These are phyloP conservation scores for Diddensiella santjacobensis DNA, from an alignment of 805 yeast species.

Conservation along the genomic window DNA sequence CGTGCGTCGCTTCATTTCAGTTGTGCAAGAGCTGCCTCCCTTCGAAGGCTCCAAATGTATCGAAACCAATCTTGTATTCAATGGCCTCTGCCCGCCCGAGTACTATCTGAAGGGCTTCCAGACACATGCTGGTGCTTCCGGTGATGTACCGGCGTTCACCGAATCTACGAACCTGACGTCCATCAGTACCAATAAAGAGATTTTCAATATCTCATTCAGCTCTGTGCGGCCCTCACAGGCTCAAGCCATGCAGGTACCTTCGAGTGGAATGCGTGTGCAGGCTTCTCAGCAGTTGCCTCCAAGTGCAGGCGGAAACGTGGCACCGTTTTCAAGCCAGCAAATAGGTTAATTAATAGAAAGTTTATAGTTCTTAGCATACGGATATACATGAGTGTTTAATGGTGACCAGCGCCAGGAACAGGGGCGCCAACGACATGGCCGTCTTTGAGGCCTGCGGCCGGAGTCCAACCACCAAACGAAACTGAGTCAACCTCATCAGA, in stretches of 20 bases:
- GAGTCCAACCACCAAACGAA: conserved; percentile 75
- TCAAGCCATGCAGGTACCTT: no score
- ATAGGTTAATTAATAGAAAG: neutral
- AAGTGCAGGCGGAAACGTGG: neutral
- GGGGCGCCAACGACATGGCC: conserved; percentile 53
- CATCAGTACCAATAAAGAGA: no score
- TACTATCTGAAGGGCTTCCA: neutral
- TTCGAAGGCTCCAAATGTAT: conserved; percentile 1
- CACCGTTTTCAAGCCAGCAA: neutral
- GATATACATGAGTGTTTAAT: conserved; percentile 10
- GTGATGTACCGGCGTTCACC: no score
- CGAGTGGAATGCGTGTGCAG: no score
- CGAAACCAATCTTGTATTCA: neutral
- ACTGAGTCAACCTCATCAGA: conserved; percentile 48
- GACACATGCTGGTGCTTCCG: no score
- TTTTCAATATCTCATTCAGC: no score
- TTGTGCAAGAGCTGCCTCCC: neutral
- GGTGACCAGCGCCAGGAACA: conserved; percentile 23
- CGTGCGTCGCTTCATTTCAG: neutral
- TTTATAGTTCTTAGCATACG: neutral
- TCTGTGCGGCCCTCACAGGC: no score
- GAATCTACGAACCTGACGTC: no score
- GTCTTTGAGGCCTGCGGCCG: conserved; percentile 51
- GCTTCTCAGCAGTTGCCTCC: neutral
- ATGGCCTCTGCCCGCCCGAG: neutral